Evolutionary conservation across 495 filamentous ascomycete genomes (phyloP).

Genomic region (Tuber magnatum): DNA sequence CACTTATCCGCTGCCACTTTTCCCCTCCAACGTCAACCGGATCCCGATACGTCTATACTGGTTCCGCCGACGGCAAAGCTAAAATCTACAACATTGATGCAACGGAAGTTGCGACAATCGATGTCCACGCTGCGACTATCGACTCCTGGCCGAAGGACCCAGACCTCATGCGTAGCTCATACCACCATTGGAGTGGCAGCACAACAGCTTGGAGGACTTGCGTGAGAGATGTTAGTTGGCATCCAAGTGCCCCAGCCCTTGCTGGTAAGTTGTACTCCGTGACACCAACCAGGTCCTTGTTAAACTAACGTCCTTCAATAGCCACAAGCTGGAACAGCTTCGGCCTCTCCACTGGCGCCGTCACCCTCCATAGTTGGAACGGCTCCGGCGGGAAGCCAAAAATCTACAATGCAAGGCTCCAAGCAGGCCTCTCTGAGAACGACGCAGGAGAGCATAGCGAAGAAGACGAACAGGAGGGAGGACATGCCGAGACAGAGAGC

Average conservation of each 20-base stretch:
- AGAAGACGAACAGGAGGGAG: not conserved
- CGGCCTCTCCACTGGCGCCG: slow-evolving; percentile 57
- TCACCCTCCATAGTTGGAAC: slow-evolving; percentile 62
- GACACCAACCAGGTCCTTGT: not conserved
- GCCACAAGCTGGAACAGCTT: slow-evolving; percentile 68
- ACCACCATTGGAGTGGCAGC: slow-evolving; percentile 39
- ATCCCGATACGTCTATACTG: slow-evolving; percentile 86
- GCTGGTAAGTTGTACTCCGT: slow-evolving; percentile 54
- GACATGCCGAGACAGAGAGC: not conserved
- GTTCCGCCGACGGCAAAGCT: slow-evolving; percentile 77
- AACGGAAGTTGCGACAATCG: slow-evolving; percentile 70
- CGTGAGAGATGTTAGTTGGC: slow-evolving; percentile 91
- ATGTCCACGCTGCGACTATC: slow-evolving; percentile 62
- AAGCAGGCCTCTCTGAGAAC: not conserved
- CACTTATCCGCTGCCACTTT: slow-evolving; percentile 92
- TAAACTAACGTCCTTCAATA: slow-evolving; percentile 35
- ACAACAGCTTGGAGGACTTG: slow-evolving; percentile 62
- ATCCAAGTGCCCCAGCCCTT: slow-evolving; percentile 79
- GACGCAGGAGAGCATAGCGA: not conserved
- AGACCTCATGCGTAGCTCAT: not conserved
- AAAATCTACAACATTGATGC: slow-evolving; percentile 93
- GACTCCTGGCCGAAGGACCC: slow-evolving; percentile 18
- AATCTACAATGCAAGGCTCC: not conserved
- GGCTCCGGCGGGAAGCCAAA: slow-evolving; percentile 33
- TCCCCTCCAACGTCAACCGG: slow-evolving; percentile 82